Conservation (phyloP, 331 rosid species). For the Malus hybrid region DNA sequence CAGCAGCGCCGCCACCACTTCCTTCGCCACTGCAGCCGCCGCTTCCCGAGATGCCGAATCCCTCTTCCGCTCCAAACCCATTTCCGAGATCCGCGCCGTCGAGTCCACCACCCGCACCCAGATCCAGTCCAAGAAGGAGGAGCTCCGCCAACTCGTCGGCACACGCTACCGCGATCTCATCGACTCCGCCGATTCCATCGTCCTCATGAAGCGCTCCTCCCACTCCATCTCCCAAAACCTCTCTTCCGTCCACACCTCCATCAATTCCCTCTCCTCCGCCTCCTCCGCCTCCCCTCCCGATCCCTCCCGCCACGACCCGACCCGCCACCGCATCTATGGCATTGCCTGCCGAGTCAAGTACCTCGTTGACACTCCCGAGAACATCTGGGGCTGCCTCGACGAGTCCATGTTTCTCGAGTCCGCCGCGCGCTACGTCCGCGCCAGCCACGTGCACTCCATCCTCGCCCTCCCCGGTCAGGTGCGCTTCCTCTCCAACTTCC, state of each 20-base stretch:
- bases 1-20: neutral
- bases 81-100: conserved; percentile 76
- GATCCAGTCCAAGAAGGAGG: conserved; percentile 93
- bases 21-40: neutral
- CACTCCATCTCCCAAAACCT: conserved; percentile 60
- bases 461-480: conserved; percentile 23
- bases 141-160: conserved; percentile 96
- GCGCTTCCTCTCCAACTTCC: conserved; percentile 52
- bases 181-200: conserved; percentile 93
- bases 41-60: conserved; percentile 72
- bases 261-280: conserved; percentile 38
- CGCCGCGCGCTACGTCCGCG: conserved; percentile 67
- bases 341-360: conserved; percentile 90
- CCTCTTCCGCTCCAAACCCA: conserved; percentile 68
- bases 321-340: conserved; percentile 58
- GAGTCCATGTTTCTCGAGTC: conserved; percentile 95
- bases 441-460: conserved; percentile 61
- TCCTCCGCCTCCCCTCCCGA: neutral
- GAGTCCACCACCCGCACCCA: conserved; percentile 61
- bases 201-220: conserved; percentile 68
- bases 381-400: conserved; percentile 94
- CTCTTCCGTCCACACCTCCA: conserved; percentile 46
- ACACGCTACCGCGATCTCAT: conserved; percentile 96
- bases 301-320: conserved; percentile 29
- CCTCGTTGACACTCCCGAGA: conserved; percentile 84